Conservation (phyloP, 495 filamentous ascomycete genomes). For the Choiromyces venosus region DNA sequence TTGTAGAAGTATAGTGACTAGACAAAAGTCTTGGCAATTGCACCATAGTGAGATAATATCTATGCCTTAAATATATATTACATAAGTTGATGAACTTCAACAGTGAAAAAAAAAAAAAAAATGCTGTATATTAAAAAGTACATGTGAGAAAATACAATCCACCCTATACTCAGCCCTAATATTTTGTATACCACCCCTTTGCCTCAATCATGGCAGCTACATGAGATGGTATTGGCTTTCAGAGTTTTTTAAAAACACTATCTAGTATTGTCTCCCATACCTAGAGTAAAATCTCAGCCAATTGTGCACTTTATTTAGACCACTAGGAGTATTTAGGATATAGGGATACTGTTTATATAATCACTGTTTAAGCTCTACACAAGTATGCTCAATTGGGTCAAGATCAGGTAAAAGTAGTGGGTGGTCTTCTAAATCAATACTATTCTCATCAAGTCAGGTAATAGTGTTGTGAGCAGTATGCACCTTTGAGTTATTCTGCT, state of each 20-base stretch:
- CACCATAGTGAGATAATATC: too few relatives aligned
- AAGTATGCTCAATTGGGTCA: slow-evolving; percentile 42
- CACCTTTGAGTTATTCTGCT: slow-evolving; percentile 36
- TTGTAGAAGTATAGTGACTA: too few relatives aligned
- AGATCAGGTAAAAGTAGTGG: slow-evolving; percentile 40
- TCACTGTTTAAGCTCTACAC: slow-evolving; percentile 29
- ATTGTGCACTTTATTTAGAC: background rate
- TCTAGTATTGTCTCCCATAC: slow-evolving; percentile 7
- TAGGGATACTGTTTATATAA: slow-evolving; percentile 15
- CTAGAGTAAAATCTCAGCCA: background rate
- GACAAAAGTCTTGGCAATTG: too few relatives aligned
- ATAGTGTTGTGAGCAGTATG: slow-evolving; percentile 26
- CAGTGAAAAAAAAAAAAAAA: too few relatives aligned
- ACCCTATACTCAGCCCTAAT: slow-evolving; percentile 7
- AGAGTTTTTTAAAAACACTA: slow-evolving; percentile 5
- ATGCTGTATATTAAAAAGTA: too few relatives aligned
- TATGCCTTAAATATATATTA: too few relatives aligned
- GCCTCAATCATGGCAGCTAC: slow-evolving; percentile 1
- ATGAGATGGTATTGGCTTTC: background rate
- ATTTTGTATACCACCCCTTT: background rate
- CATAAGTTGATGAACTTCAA: too few relatives aligned
- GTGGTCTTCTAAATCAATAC: slow-evolving; percentile 34
- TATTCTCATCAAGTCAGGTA: slow-evolving; percentile 25
- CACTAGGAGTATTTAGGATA: slow-evolving; percentile 11
- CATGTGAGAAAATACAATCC: too few relatives aligned